Conservation (phyloP, 495 filamentous ascomycete genomes). For the Penicillium daleae region DNA sequence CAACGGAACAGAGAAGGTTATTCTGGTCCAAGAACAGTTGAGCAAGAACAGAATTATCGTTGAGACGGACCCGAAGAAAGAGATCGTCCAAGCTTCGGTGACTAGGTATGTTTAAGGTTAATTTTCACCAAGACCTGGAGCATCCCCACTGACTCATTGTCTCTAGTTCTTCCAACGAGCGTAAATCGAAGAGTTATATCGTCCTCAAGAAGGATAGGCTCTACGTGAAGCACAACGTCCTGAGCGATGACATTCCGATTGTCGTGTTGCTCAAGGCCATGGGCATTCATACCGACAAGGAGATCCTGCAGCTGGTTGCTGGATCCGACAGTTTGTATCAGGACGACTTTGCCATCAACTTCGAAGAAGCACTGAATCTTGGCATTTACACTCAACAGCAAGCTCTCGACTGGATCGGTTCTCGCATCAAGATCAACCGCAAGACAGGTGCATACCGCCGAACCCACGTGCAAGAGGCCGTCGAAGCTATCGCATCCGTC, state of each 20-base stretch:
- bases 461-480: conserved; percentile 81
- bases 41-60: conserved; percentile 99
- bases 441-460: conserved; percentile 59
- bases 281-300: conserved; percentile 89
- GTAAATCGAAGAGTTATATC: conserved; percentile 97
- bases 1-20: conserved; percentile 97
- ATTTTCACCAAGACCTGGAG: conserved; percentile 10
- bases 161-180: conserved; percentile 86
- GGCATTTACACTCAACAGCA: conserved; percentile 90
- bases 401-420: conserved; percentile 88
- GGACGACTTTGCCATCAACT: conserved; percentile 91
- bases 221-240: conserved; percentile 86
- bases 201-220: conserved; percentile 89
- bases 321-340: conserved; percentile 85
- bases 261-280: conserved; percentile 90
- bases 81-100: conserved; percentile 93
- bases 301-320: conserved; percentile 86
- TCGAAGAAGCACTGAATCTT: conserved; percentile 83
- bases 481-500: conserved; percentile 88
- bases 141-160: not conserved
- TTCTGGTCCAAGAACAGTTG: conserved; percentile 95
- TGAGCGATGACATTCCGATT: conserved; percentile 90
- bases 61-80: conserved; percentile 86
- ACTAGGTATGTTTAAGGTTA: conserved; percentile 56
- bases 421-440: conserved; percentile 80